Conservation (phyloP, 2,329 filamentous ascomycete species). For the Hansfordia pulvinata region DNA sequence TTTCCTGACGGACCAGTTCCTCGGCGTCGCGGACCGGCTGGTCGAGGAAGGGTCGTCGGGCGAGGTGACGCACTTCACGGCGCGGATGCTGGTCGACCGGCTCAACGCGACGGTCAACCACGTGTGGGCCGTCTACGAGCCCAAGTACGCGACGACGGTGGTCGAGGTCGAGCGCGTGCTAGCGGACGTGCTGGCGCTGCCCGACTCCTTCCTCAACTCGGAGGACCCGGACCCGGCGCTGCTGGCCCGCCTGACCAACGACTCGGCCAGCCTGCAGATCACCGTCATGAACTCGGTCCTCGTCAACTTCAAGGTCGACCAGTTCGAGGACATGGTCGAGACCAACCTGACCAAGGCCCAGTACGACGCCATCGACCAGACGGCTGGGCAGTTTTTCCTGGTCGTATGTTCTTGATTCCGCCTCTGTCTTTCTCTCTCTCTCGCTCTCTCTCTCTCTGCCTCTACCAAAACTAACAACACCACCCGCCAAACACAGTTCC, state of each 20-base stretch:
- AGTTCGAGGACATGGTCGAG: conserved; percentile 1
- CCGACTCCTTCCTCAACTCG: too few relatives aligned
- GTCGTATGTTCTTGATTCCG: conserved; percentile 2
- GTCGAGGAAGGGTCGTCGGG: too few relatives aligned
- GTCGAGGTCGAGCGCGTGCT: conserved; percentile 1
- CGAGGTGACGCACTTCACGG: conserved; percentile 1
- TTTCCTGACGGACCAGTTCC: conserved; percentile 13
- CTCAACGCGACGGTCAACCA: conserved; percentile 2
- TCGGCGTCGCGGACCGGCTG: conserved; percentile 1
- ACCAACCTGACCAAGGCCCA: not conserved
- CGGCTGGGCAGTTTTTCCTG: conserved; percentile 2
- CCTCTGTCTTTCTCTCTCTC: conserved; percentile 3
- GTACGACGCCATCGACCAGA: not conserved
- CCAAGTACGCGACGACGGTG: conserved; percentile 1
- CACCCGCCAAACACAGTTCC: conserved; percentile 4
- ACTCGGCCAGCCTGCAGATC: conserved; percentile 3
- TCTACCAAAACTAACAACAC: not conserved
- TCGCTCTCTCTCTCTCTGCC: conserved; percentile 2
- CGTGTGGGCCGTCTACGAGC: conserved; percentile 1
- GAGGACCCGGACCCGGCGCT: too few relatives aligned
- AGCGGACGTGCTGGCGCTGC: too few relatives aligned
- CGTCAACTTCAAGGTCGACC: conserved; percentile 5
- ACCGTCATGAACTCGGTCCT: conserved; percentile 5
- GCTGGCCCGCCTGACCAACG: not conserved
- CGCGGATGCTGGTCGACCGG: not conserved